Evolutionary conservation across 225 moss, liverwort and hornwort genomes (phyloP), one percentile per base, ranked within the genome.

Genomic region (Anthoceros angustus): DNA sequence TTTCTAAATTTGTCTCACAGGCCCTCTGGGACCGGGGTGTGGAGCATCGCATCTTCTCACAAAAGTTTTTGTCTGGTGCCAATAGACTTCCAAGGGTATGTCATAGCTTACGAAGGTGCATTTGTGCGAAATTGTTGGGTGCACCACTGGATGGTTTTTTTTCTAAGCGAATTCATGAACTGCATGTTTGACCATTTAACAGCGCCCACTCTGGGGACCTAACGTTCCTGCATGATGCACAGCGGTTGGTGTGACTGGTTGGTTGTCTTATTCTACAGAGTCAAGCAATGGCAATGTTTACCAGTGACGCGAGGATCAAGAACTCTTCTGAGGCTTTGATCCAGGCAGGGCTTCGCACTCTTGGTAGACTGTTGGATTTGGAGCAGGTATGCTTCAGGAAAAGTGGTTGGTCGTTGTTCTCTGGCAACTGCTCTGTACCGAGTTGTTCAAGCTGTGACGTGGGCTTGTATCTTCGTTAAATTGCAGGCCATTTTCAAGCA

Each of bases 11-110:
- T 23, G 12, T 63, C 63, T 10, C 63, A 61, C 82, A 89, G 88
- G 75, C 62, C 41, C 63, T 99, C 65, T 99, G 98, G 98, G 89
- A 92, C 71, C 86, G 82, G 74, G 79, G 80, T 66, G 68, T 99
- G 62, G 98, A 92, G 77, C 71, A 78, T 67, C 89, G 92, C 62
- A 89, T 99, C 73, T 84, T 81, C 20, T 77, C 89, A 75, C 89
- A 99, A 75, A 89, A 89, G 69, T 39, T 84, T 62, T 64, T 92
- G 39, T 62, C 81, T 10, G 78, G 76, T 40, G 88, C 85, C 21
- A 89, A 89, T 70, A 73, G 79, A 42, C 71, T 98, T 61, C 87
- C 89, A 43, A 72, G 79, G 78, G 88, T 89, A 75, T 14, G 55
- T 18, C 55, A 18, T 55, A 2, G 14, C 46, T 48, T 18, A 48